These are phyloP conservation scores for Puccinia novopanici DNA, from an alignment of 1,284 basidiomycete species.

Conservation along the genomic window DNA sequence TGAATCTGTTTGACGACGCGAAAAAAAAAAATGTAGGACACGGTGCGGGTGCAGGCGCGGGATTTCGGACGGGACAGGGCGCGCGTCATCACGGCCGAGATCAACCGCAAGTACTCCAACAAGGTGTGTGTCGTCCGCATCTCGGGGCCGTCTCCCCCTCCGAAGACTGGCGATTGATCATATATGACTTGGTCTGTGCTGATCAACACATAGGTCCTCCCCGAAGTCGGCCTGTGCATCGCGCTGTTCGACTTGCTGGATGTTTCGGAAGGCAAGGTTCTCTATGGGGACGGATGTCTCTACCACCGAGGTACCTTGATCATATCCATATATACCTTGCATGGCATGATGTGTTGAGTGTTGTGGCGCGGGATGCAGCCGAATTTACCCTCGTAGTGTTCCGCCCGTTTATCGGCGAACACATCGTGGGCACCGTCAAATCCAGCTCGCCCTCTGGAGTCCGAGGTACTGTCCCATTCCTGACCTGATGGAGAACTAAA, in stretches of 20 bases:
- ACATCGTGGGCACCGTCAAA: slow-evolving; percentile 44
- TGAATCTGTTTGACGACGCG: not conserved
- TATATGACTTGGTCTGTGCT: not conserved
- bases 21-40: too few relatives aligned
- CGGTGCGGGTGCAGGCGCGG: slow-evolving; percentile 38
- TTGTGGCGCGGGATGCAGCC: slow-evolving; percentile 4
- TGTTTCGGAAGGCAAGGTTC: slow-evolving; percentile 48
- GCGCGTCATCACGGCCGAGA: slow-evolving; percentile 28
- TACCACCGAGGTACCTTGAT: slow-evolving; percentile 41
- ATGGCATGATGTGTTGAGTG: too few relatives aligned
- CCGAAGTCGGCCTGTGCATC: slow-evolving; percentile 45
- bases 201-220: slow-evolving; percentile 31
- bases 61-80: slow-evolving; percentile 49
- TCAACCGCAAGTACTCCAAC: slow-evolving; percentile 48
- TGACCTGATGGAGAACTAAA: too few relatives aligned
- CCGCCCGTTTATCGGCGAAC: slow-evolving; percentile 46
- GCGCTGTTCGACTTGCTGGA: slow-evolving; percentile 34
- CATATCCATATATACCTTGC: not conserved
- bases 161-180: not conserved
- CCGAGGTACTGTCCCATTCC: not conserved
- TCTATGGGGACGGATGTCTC: slow-evolving; percentile 49
- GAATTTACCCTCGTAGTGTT: slow-evolving; percentile 51
- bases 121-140: slow-evolving; percentile 21
- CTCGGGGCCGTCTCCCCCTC: not conserved
- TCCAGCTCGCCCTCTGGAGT: slow-evolving; percentile 43